phyloP scores from a whole-genome alignment of 1,284 basidiomycete species.

The Ganoderma meredithae region DNA sequence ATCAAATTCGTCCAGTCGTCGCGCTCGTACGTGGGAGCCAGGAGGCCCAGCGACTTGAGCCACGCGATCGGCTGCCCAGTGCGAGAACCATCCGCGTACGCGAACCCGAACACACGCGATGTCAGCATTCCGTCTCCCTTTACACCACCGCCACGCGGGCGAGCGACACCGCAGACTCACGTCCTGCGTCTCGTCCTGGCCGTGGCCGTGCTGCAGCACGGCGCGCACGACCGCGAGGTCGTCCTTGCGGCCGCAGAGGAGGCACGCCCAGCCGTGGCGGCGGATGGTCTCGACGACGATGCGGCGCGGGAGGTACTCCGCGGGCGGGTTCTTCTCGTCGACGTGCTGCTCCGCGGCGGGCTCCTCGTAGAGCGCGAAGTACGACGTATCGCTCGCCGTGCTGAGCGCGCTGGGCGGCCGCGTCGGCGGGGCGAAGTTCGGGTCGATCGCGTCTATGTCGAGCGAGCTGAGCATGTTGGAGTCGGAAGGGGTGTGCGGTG shows the following conservation, averaged over 20 bases:
- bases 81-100: too few relatives aligned
- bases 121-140: not conserved
- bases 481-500: too few relatives aligned
- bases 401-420: conserved; percentile 24
- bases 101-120: not conserved
- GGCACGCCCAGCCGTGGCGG: conserved; percentile 19
- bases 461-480: conserved; percentile 37
- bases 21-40: conserved; percentile 18
- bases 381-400: conserved; percentile 22
- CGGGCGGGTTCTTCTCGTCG: not conserved
- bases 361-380: conserved; percentile 25
- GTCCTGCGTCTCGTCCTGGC: not conserved
- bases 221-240: conserved; percentile 20
- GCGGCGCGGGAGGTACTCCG: conserved; percentile 20
- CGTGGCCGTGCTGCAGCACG: conserved; percentile 16
- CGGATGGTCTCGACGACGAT: conserved; percentile 24
- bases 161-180: conserved; percentile 14
- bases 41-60: conserved; percentile 12
- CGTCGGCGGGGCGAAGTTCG: conserved; percentile 20
- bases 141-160: too few relatives aligned
- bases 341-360: not conserved
- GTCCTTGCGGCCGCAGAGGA: conserved; percentile 17
- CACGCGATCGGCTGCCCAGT: conserved; percentile 15
- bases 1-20: conserved; percentile 27
- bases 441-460: conserved; percentile 61